Conservation (phyloP, 768 basidiomycete species). For the Termitomyces sp. region DNA sequence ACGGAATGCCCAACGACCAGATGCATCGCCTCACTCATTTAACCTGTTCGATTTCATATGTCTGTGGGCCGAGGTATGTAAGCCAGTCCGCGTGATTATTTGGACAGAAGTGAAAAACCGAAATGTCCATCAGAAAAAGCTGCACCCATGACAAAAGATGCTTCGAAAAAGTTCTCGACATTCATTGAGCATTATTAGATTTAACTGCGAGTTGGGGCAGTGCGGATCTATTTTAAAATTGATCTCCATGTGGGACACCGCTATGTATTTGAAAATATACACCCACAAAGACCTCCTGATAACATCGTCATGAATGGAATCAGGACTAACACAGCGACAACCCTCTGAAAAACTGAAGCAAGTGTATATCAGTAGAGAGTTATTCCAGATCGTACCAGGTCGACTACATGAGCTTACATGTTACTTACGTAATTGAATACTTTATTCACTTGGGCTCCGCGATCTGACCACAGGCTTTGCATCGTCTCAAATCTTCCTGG, state of each 20-base stretch:
- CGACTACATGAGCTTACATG: background rate
- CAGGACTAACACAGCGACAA: background rate
- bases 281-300: background rate
- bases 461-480: slow-evolving; percentile 44
- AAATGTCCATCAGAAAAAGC: slow-evolving; percentile 1
- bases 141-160: slow-evolving; percentile 1
- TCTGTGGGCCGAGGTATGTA: background rate
- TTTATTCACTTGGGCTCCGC: slow-evolving; percentile 26
- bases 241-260: slow-evolving; percentile 15
- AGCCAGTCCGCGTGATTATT: background rate
- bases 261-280: background rate
- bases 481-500: slow-evolving; percentile 53
- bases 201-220: slow-evolving; percentile 1
- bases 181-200: background rate
- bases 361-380: background rate
- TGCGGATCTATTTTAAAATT: slow-evolving; percentile 28
- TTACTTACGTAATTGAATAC: background rate
- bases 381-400: background rate
- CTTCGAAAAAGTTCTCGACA: background rate
- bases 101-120: background rate
- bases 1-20: background rate
- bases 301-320: background rate
- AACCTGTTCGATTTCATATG: background rate
- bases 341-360: background rate
- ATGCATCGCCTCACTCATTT: background rate